Evolutionary conservation across 1,284 basidiomycete genomes (phyloP).

Genomic region (Rhodotorula sp.): DNA sequence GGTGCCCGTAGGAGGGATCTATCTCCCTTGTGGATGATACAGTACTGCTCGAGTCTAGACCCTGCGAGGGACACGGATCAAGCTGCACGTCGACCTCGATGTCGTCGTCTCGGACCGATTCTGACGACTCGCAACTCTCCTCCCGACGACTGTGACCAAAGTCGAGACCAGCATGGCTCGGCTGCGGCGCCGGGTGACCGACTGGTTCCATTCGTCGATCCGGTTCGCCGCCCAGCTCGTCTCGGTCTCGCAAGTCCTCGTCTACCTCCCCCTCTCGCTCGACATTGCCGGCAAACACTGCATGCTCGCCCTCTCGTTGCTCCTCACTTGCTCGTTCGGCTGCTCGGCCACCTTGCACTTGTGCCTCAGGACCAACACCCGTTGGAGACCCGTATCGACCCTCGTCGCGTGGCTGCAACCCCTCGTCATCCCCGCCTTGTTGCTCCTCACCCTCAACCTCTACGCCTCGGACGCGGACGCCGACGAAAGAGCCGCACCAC

Average conservation of each 20-base stretch:
- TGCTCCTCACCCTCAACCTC: conserved; percentile 73
- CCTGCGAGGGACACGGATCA: no score
- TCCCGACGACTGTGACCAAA: no score
- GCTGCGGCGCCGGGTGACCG: neutral
- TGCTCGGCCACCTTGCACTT: conserved; percentile 41
- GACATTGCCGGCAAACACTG: conserved; percentile 53
- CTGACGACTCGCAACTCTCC: no score
- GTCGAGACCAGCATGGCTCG: no score
- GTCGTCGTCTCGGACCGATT: no score
- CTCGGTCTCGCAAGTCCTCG: conserved; percentile 61
- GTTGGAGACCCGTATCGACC: conserved; percentile 34
- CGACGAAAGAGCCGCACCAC: conserved; percentile 50
- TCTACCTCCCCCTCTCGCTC: conserved; percentile 77
- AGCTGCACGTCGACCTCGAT: no score
- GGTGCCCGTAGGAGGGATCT: no score
- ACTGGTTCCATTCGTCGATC: neutral
- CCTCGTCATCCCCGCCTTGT: conserved; percentile 71
- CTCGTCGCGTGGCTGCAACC: conserved; percentile 38
- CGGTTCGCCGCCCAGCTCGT: conserved; percentile 13
- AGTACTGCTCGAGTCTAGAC: no score
- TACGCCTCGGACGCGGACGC: conserved; percentile 43
- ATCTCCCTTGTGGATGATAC: no score
- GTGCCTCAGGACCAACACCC: conserved; percentile 40
- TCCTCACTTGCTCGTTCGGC: conserved; percentile 40
- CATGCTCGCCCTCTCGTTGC: conserved; percentile 45